Conservation (phyloP, 2,329 filamentous ascomycete species). For the Lecanicillium sp. region DNA sequence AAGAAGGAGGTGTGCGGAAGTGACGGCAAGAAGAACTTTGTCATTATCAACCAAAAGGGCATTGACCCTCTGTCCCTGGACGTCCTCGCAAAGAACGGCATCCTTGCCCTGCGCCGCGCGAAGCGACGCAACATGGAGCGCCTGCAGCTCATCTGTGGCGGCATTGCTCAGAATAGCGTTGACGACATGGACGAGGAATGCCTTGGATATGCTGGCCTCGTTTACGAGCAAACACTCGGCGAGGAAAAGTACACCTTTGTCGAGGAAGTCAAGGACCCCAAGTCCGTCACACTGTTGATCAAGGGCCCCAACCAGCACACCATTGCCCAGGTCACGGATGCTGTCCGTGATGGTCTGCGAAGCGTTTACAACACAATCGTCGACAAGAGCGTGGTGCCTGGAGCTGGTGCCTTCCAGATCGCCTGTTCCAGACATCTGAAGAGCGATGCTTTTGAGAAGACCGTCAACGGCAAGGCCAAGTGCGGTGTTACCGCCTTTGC, state of each 20-base stretch:
- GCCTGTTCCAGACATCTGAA: slow-evolving; percentile 82
- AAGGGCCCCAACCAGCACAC: slow-evolving; percentile 97
- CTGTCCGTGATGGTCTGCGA: slow-evolving; percentile 86
- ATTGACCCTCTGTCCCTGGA: slow-evolving; percentile 95
- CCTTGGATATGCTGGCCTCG: slow-evolving; percentile 90
- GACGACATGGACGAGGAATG: slow-evolving; percentile 84
- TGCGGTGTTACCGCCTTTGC: slow-evolving; percentile 93
- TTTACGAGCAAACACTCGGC: slow-evolving; percentile 94
- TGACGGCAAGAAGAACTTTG: slow-evolving; percentile 90
- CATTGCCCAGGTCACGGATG: slow-evolving; percentile 93
- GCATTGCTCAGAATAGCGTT: slow-evolving; percentile 88
- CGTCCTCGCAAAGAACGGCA: slow-evolving; percentile 95
- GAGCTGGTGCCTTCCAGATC: slow-evolving; percentile 91
- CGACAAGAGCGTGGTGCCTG: slow-evolving; percentile 91
- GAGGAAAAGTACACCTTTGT: slow-evolving; percentile 99
- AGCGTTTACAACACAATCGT: slow-evolving; percentile 99
- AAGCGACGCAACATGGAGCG: slow-evolving; percentile 99
- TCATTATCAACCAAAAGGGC: slow-evolving; percentile 98
- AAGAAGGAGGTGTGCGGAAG: slow-evolving; percentile 97
- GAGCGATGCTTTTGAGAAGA: slow-evolving; percentile 78
- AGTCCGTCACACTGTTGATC: slow-evolving; percentile 95
- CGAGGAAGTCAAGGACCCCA: slow-evolving; percentile 97
- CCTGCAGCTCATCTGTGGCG: slow-evolving; percentile 88
- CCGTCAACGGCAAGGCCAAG: slow-evolving; percentile 96
- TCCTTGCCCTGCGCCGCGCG: slow-evolving; percentile 84